phyloP scores from a whole-genome alignment of 139 green algal species.

The Coelastrella sp. region DNA sequence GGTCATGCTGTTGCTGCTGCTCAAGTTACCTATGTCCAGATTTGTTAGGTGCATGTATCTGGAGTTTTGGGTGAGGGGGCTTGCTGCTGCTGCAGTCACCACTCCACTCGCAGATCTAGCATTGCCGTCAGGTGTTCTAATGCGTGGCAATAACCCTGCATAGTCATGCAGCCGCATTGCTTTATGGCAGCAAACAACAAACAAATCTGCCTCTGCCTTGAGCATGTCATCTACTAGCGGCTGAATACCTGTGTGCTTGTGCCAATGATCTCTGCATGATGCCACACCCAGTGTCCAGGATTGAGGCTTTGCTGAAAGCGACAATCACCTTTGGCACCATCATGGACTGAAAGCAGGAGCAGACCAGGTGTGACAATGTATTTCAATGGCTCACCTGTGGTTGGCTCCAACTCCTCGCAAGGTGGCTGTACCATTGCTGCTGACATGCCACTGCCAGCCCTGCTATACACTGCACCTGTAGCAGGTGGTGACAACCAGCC shows the following conservation, averaged over 20 bases:
- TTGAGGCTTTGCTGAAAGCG: too few relatives aligned
- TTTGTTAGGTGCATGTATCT: not conserved
- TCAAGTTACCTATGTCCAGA: not conserved
- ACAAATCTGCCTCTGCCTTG: too few relatives aligned
- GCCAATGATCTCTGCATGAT: too few relatives aligned
- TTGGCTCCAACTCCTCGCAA: not conserved
- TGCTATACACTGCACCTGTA: not conserved
- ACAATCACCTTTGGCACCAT: too few relatives aligned
- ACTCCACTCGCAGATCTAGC: not conserved
- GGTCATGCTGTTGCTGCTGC: not conserved
- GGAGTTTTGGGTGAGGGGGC: not conserved
- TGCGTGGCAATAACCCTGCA: slow-evolving; percentile 28
- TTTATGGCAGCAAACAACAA: too few relatives aligned
- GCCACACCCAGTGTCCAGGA: too few relatives aligned
- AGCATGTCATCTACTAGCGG: too few relatives aligned
- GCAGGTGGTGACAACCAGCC: not conserved
- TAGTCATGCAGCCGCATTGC: not conserved
- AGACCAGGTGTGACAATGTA: not conserved
- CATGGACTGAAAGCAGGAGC: too few relatives aligned
- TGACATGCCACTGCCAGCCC: not conserved
- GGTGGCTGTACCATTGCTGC: not conserved
- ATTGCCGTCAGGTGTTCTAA: slow-evolving; percentile 31
- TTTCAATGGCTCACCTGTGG: not conserved
- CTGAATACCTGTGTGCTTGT: too few relatives aligned
- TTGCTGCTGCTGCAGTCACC: not conserved